Evolutionary conservation across 768 basidiomycete genomes (phyloP), one percentile per base, ranked within the genome.

Genomic region (Russula brevipes): DNA sequence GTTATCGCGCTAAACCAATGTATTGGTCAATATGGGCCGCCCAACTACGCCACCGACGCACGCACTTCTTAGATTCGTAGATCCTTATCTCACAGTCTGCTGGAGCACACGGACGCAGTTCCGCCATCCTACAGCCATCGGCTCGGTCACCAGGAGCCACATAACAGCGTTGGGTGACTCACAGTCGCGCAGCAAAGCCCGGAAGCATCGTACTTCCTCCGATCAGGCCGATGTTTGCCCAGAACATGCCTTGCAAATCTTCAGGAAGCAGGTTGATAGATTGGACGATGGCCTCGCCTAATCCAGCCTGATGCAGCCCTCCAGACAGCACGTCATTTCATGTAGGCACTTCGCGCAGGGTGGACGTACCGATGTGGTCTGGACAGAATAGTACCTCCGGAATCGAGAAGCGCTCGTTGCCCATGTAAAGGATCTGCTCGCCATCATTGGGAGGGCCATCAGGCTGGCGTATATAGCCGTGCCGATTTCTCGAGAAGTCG

Each of bases 301-400:
- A 75, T 2, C 95, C 95, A 17, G 84, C 79, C 70, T 97, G 94
- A 11, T 86, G 82, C 46, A 98, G 73, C 7, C 93, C 95, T 85
- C 59, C 12, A 42, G 5, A 38, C 30, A 49, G 38, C 5, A 59
- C 55, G 59, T 53, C 55, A 57, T 65, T 51, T 16, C 41, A 6
- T 11, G 50, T n/a, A 60, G 19, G 24, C 53, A 39, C 14, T 59
- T 41, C 35, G 44, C 19, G 54, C 52, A 59, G 10, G 57, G 53
- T n/a, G 36, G 42, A 50, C 58, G 56, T 69, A 89, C 94, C 94
- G 70, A 97, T 90, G 70, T 94, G 91, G 70, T 87, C 85, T 56
- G 95, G 95, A 45, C 83, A 85, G 75, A 97, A 98, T 59, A 98
- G 76, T 58, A 95, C 76, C 73, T 98, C 95, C n/a, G 95, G 94